phyloP scores from a whole-genome alignment of 305 asterid species.

The Rubia occidens region DNA sequence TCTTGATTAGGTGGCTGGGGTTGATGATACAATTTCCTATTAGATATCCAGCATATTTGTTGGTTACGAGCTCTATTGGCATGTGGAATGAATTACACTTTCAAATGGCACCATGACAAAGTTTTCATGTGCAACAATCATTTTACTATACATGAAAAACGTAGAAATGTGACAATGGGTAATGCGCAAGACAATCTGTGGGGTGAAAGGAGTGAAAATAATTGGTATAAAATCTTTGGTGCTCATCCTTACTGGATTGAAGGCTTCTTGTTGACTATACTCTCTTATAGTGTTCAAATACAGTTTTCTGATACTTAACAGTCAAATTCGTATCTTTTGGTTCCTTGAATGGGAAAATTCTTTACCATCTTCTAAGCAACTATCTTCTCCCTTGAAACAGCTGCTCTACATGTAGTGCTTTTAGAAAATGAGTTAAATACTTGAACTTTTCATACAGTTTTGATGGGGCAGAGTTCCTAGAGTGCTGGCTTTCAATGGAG shows the following conservation, averaged over 20 bases:
- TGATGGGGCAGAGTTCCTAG: constrained; percentile 43
- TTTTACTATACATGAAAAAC: background rate
- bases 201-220: background rate
- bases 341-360: background rate
- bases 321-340: background rate
- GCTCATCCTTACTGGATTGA: background rate
- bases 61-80: background rate
- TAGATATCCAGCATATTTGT: background rate
- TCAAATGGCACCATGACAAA: background rate
- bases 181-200: background rate
- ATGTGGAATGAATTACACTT: background rate
- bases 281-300: constrained; percentile 2
- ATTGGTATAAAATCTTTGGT: background rate
- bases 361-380: background rate
- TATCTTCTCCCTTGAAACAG: background rate
- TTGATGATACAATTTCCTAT: background rate
- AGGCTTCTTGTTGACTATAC: background rate
- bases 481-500: constrained; percentile 51
- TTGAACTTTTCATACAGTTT: constrained; percentile 45
- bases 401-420: background rate
- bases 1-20: background rate
- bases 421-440: background rate
- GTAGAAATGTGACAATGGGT: background rate
- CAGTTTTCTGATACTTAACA: background rate
- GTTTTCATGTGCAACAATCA: background rate